phyloP scores from a whole-genome alignment of 306 rosid genomes.

The Vicia villosa region DNA sequence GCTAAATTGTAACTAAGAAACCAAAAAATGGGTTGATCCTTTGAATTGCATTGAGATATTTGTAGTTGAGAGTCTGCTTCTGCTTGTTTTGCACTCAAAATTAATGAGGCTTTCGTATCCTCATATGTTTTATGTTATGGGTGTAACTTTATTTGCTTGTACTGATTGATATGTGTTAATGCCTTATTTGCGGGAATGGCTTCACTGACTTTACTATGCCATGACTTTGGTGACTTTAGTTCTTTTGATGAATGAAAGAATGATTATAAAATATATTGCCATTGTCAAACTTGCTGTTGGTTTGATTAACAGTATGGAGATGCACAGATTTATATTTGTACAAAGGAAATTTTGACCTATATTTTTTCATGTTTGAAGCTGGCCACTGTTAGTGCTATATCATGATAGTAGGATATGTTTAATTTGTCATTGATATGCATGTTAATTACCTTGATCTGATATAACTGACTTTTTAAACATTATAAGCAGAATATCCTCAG shows the following conservation, averaged over 20 bases:
- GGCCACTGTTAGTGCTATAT: constrained; percentile 1
- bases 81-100: not conserved
- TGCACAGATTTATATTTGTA: constrained; percentile 14
- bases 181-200: no score
- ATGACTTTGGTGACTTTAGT: no score
- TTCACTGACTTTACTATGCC: no score
- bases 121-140: constrained; percentile 4
- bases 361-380: constrained; percentile 31
- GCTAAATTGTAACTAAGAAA: not conserved
- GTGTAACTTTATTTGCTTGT: constrained; percentile 9
- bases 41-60: constrained; percentile 24
- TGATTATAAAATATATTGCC: no score
- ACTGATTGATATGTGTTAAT: not conserved
- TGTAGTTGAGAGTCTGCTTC: constrained; percentile 12
- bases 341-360: constrained; percentile 5
- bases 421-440: constrained; percentile 4
- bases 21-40: not conserved
- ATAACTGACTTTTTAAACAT: constrained; percentile 32
- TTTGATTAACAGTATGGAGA: not conserved
- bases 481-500: constrained; percentile 73
- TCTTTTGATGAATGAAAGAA: no score
- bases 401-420: not conserved
- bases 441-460: constrained; percentile 10
- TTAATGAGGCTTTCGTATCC: not conserved
- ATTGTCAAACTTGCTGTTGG: constrained; percentile 27